Evolutionary conservation across 352 stramenopile genomes (phyloP), one percentile per base, ranked within the genome.

Genomic region (Globisporangium spiculum): DNA sequence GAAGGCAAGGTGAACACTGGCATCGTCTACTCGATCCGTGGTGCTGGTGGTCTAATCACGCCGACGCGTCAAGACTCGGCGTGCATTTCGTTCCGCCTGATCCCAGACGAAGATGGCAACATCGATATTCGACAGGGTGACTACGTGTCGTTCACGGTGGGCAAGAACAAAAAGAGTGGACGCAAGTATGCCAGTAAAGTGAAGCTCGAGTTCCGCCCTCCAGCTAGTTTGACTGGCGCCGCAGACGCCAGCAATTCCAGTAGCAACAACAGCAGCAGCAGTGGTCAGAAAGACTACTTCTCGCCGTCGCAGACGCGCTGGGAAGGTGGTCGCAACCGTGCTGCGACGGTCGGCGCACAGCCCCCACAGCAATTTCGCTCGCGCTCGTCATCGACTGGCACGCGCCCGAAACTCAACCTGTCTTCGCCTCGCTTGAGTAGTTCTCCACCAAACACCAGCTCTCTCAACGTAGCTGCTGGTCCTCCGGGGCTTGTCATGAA

Each of bases 161-260:
- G 88, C 34, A 96, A 96, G 78, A 96, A 96, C 80, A 96, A 96
- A 68, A 96, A 96, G 75, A 94, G 86, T 34, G 88, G 86, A 22
- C 88, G 88, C 63, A 96, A 96, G 68, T 96, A 96, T 65, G 88
- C 88, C 48, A 93, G 83, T 58, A 96, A 96, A 62, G 88, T 96
- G 66, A 94, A 93, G 77, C 74, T 96, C 65, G 88, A 96, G 77
- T 96, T 94, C 70, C 88, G 88, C 48, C 88, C 88, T 18, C 88
- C 88, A 4, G 69, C 79, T 9, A 92, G 76, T 60, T 41, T 88
- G 30, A 90, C 82, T 4, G 73, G 65, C 1, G 60, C 41, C 1
- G 27, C 36, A 10, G 77, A 81, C 26, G 59, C 65, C 16, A 75
- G 54, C 44, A 74, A 44, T 26, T 12, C 65, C 44, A 63, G 55